Conservation (phyloP, 306 rosid genomes). For the Prosopis cineraria region DNA sequence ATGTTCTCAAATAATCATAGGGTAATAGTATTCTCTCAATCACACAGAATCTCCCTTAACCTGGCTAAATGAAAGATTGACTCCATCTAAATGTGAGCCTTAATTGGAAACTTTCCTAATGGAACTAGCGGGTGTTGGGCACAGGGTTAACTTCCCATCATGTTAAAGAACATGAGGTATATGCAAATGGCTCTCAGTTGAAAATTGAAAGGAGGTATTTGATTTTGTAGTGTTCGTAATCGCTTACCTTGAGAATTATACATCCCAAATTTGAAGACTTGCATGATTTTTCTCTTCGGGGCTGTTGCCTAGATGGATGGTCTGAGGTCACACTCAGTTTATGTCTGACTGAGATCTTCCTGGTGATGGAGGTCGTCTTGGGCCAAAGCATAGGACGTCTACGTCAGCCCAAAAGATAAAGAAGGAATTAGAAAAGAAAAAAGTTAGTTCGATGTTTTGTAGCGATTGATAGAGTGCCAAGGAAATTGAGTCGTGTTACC, state of each 20-base stretch:
- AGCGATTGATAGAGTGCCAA: background rate
- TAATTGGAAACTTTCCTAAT: no score
- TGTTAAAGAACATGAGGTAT: background rate
- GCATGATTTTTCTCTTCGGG: background rate
- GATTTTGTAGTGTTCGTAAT: background rate
- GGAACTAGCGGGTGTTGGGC: background rate
- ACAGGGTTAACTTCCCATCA: background rate
- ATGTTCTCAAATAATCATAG: slow-evolving; percentile 11
- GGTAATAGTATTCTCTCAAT: background rate
- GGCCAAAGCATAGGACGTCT: background rate
- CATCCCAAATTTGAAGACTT: background rate
- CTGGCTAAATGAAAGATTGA: no score
- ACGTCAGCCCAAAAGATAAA: background rate
- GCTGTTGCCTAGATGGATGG: background rate
- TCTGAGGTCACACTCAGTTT: background rate
- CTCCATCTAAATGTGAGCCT: no score
- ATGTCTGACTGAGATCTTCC: background rate
- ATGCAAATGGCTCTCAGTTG: background rate
- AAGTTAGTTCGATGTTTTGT: background rate
- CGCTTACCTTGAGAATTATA: background rate
- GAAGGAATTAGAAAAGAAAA: background rate
- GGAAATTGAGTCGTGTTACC: background rate
- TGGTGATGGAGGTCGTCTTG: background rate
- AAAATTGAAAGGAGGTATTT: background rate
- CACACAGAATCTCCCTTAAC: background rate